phyloP scores from a whole-genome alignment of 1,284 basidiomycete genomes.

The Cystobasidium pallidum region DNA sequence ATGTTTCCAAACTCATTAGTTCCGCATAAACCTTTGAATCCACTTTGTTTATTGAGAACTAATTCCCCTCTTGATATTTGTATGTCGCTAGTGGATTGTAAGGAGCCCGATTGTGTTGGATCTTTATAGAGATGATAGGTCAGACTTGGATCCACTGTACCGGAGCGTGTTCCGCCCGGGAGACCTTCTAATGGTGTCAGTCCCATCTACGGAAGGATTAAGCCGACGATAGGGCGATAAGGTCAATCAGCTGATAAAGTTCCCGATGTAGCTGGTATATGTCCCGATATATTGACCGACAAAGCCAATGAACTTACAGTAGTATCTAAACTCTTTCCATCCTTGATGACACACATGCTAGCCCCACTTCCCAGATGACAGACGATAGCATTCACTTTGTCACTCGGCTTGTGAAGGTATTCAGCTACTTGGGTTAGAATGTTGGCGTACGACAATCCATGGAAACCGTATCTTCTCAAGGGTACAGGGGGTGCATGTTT shows the following conservation, averaged over 20 bases:
- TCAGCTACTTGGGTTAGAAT: constrained; percentile 64
- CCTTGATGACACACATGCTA: constrained; percentile 71
- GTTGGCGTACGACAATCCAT: constrained; percentile 64
- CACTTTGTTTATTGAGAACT: constrained; percentile 67
- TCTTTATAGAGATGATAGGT: constrained; percentile 81
- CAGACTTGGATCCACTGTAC: constrained; percentile 77
- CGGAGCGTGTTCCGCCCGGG: constrained; percentile 82
- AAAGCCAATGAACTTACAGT: constrained; percentile 4
- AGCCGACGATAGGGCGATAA: too few relatives aligned
- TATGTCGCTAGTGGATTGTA: constrained; percentile 63
- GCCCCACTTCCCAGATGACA: constrained; percentile 84
- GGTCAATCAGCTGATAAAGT: too few relatives aligned
- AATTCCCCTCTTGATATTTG: constrained; percentile 72
- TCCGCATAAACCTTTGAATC: constrained; percentile 64
- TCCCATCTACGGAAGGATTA: constrained; percentile 78
- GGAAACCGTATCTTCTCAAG: constrained; percentile 78
- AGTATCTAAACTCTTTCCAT: constrained; percentile 75
- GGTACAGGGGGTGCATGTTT: constrained; percentile 66
- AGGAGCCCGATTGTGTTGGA: constrained; percentile 58
- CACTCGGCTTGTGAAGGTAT: constrained; percentile 63
- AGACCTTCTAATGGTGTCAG: constrained; percentile 75
- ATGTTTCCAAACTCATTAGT: constrained; percentile 75
- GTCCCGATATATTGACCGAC: too few relatives aligned
- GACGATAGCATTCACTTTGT: constrained; percentile 68
- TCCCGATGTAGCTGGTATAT: too few relatives aligned